A percentile compares a stretch with the other conserved stretches of the same genome.
These are phyloP conservation scores for Fomitopsis pinicola DNA, from an alignment of 1,284 basidiomycete species.

Conservation along the genomic window DNA sequence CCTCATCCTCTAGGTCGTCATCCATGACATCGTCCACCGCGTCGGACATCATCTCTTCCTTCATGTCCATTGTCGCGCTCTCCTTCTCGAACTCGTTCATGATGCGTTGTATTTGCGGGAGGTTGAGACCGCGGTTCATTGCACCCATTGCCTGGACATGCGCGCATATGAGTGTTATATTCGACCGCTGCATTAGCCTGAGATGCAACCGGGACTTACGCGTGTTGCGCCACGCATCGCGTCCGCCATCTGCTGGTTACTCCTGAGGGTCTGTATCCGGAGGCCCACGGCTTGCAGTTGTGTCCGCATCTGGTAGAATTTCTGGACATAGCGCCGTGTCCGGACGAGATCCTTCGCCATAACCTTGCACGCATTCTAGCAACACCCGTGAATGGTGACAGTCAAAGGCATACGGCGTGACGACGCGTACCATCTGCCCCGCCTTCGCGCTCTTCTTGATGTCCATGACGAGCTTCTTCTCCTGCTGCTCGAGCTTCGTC, in stretches of 20 bases:
- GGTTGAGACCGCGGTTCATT: constrained; percentile 95
- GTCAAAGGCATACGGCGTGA: constrained; percentile 3
- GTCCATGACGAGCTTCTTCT: constrained; percentile 90
- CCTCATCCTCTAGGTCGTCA: constrained; percentile 88
- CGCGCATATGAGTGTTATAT: constrained; percentile 7
- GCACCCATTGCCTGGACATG: constrained; percentile 85
- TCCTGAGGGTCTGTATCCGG: constrained; percentile 93
- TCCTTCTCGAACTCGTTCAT: constrained; percentile 99
- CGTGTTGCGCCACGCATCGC: constrained; percentile 98
- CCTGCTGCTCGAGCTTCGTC: constrained; percentile 90
- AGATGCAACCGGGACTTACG: constrained; percentile 41
- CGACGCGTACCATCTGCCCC: constrained; percentile 82
- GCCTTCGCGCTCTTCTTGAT: constrained; percentile 96
- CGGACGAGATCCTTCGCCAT: constrained; percentile 99
- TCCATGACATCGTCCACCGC: constrained; percentile 99
- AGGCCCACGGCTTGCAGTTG: constrained; percentile 96
- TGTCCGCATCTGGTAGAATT: constrained; percentile 99
- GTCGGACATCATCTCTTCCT: constrained; percentile 99
- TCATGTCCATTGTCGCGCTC: constrained; percentile 99
- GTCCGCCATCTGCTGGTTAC: constrained; percentile 98
- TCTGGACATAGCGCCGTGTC: constrained; percentile 93
- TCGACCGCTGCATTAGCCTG: background rate
- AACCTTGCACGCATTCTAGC: constrained; percentile 94
- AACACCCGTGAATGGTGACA: constrained; percentile 6
- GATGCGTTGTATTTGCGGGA: constrained; percentile 92